Evolutionary conservation across 139 green algal species (phyloP).

Genomic region (Trebouxia sp.): DNA sequence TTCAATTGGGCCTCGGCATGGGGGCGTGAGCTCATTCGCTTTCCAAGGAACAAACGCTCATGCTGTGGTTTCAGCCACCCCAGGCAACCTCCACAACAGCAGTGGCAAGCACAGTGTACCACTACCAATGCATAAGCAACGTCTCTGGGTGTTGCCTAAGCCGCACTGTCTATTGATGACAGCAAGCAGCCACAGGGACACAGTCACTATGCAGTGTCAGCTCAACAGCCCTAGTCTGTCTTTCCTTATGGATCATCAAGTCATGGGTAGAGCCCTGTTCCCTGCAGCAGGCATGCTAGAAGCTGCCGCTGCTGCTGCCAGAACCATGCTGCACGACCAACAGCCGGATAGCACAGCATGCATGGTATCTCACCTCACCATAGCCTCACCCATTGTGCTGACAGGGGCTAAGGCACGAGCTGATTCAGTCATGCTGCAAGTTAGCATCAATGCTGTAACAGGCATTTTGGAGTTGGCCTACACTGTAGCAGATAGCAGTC

Average conservation of each 20-base stretch:
- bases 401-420: neutral
- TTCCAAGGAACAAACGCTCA: constrained; percentile 77
- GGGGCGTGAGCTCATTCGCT: constrained; percentile 77
- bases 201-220: constrained; percentile 20
- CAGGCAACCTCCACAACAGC: neutral
- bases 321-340: constrained; percentile 1
- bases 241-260: constrained; percentile 44
- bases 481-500: neutral
- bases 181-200: neutral
- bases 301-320: constrained; percentile 40
- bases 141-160: constrained; percentile 39
- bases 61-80: constrained; percentile 25
- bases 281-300: constrained; percentile 73
- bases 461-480: neutral
- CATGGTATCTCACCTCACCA: neutral
- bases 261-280: constrained; percentile 54
- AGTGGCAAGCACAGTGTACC: constrained; percentile 6
- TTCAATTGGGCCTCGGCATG: neutral
- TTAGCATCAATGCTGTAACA: neutral
- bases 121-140: constrained; percentile 10
- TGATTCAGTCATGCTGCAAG: neutral
- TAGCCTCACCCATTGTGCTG: neutral
- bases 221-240: neutral
- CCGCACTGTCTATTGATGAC: constrained; percentile 27
- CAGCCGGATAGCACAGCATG: neutral